These are phyloP conservation scores for Pterocarpus macrocarpus DNA, from an alignment of 306 rosid genomes.

Conservation along the genomic window DNA sequence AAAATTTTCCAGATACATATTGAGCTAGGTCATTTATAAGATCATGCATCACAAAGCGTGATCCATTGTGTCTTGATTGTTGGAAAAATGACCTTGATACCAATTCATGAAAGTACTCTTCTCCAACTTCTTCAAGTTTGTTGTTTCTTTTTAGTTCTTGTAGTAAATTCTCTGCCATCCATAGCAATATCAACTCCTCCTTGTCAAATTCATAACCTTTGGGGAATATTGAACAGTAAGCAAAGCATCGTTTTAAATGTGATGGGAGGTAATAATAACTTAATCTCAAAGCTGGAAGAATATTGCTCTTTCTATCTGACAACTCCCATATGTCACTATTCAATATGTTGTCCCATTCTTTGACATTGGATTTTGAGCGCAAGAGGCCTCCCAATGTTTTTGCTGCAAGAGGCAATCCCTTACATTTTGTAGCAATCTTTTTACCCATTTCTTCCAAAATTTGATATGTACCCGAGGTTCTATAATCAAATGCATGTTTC, in stretches of 20 bases:
- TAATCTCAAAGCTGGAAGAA: slow-evolving; percentile 49
- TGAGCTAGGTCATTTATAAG: slow-evolving; percentile 58
- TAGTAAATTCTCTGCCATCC: slow-evolving; percentile 54
- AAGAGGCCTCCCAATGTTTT: slow-evolving; percentile 54
- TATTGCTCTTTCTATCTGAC: background rate
- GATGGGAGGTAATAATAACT: slow-evolving; percentile 54
- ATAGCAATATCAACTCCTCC: slow-evolving; percentile 40
- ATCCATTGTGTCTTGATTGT: background rate
- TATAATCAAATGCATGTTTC: slow-evolving; percentile 42
- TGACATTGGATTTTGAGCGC: slow-evolving; percentile 16
- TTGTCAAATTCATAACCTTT: slow-evolving; percentile 35
- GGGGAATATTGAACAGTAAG: slow-evolving; percentile 52
- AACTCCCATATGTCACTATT: slow-evolving; percentile 47
- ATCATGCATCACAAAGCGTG: slow-evolving; percentile 51
- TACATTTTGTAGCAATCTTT: slow-evolving; percentile 52
- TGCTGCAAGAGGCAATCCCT: slow-evolving; percentile 60
- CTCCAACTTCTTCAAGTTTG: slow-evolving; percentile 52
- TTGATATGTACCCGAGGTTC: background rate
- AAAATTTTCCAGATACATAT: slow-evolving; percentile 49
- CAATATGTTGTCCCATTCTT: slow-evolving; percentile 40
- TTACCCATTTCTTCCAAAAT: slow-evolving; percentile 44
- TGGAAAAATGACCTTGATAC: slow-evolving; percentile 59
- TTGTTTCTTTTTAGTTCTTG: slow-evolving; percentile 16
- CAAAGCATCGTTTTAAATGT: slow-evolving; percentile 36
- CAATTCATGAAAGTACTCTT: slow-evolving; percentile 49